Evolutionary conservation across 2,329 filamentous ascomycete species (phyloP), one percentile per base, ranked within the genome.

Genomic region (Cordyceps farinosa): DNA sequence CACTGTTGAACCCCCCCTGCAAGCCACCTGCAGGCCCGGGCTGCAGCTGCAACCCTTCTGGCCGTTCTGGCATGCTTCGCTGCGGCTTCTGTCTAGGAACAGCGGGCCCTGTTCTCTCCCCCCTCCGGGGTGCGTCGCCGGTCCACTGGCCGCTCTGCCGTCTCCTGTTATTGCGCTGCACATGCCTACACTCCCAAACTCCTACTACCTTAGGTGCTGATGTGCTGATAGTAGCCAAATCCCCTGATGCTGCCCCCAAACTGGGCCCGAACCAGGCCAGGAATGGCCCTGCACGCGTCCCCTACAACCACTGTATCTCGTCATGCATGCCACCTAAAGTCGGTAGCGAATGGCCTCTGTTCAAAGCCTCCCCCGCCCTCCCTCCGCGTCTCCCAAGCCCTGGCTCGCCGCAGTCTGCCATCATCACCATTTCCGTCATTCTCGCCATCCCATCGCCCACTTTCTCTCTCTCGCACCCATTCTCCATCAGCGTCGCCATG

Each of bases 1-100:
- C 42, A n/a, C n/a, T n/a, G n/a, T n/a, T n/a, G n/a, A n/a, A n/a
- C n/a, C n/a, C n/a, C 36, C 36, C 40, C 53, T 56, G 53, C 40
- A 56, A 56, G 53, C 53, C 53, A 56, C 38, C 51, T 56, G 53
- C 53, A 56, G 30, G 17, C 38, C 27, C 8, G 13, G n/a, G 11
- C 27, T 53, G 32, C 32, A 34, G 32, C 34, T 36, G 50, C 50
- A 54, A 40, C 52, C 52, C 30, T 30, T 34, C 8, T 36, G 30
- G 9, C 34, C 45, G 30, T 50, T 58, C 34, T 48, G 22, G 17
- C 44, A 48, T 29, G 10, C 55, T 58, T 50, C 55, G n/a, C 38
- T 55, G 53, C 22, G 29, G 36, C 44, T 58, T 58, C 55, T 48
- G 55, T 58, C 36, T 45, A 13, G 44, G 44, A 45, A 45, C 44